Evolutionary conservation across 768 basidiomycete genomes (phyloP), one percentile per base, ranked within the genome.

Genomic region (Boletus vermiculosoides): DNA sequence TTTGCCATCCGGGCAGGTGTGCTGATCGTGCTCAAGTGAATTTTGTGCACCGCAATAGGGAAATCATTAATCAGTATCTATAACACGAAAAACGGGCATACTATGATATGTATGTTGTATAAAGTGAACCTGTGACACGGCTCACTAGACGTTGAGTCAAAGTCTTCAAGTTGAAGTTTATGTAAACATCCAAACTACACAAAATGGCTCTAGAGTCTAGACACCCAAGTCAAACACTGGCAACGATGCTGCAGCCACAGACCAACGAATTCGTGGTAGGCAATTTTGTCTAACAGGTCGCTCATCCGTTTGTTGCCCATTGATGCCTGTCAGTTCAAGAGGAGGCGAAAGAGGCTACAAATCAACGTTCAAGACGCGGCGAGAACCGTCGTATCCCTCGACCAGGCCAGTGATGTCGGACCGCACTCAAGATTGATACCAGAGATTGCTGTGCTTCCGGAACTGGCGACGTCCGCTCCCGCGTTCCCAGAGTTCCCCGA

Each of bases 261-360:
- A 23, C 45, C 10, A 55, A 60, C 33, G 67, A 69, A 56, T 65
- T 70, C 13, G 66, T 70, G 63, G 67, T 70, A 57, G 25, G 67
- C 16, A 40, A 25, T 18, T 18, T n/a, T 6, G 37, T 1, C 16
- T 2, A 44, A 20, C 33, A 16, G 18, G 2, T 41, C 5, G 10
- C 4, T 42, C 13, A 16, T 28, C 5, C 10, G 22, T n/a, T 45
- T 44, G 13, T 34, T 5, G 15, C 22, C 42, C 28, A 41, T 25
- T 58, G 23, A 58, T 33, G 12, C 3, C 23, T n/a, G 13, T 28
- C 36, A 70, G 68, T 63, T 70, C 36, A 71, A 12, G 60, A 68
- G 67, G 58, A 70, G 37, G 51, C 61, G 68, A 23, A 70, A 62
- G 49, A 69, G 68, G 31, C n/a, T 51, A 13, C 58, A n/a, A 8